Conservation (phyloP, 805 yeast genomes). For the Candida pseudofarinosa region DNA sequence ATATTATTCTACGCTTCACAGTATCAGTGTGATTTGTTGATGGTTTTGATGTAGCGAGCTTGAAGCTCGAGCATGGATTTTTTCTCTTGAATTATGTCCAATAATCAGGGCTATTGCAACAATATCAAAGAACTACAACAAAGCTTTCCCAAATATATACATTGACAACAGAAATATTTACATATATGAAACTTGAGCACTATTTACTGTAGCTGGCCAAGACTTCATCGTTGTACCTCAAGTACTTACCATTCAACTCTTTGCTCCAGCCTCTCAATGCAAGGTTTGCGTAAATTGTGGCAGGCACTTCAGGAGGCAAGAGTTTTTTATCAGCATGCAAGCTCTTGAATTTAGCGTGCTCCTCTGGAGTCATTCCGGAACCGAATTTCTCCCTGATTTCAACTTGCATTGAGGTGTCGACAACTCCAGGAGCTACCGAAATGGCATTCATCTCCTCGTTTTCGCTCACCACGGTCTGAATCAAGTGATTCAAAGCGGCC, state of each 20-base stretch:
- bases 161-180: too few relatives aligned
- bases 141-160: too few relatives aligned
- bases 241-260: conserved; percentile 61
- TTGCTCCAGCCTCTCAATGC: conserved; percentile 56
- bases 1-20: too few relatives aligned
- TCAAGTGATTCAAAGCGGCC: conserved; percentile 83
- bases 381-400: conserved; percentile 68
- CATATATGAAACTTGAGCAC: too few relatives aligned
- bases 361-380: conserved; percentile 54
- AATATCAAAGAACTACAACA: too few relatives aligned
- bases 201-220: conserved; percentile 6
- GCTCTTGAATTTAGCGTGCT: conserved; percentile 58
- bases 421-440: conserved; percentile 92
- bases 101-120: too few relatives aligned
- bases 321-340: conserved; percentile 56
- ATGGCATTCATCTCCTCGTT: conserved; percentile 55
- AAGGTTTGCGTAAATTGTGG: conserved; percentile 59
- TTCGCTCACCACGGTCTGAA: conserved; percentile 63
- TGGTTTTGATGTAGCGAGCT: too few relatives aligned
- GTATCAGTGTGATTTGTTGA: too few relatives aligned
- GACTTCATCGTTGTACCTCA: conserved; percentile 53
- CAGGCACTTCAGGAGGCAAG: conserved; percentile 70
- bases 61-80: too few relatives aligned
- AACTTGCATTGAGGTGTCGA: conserved; percentile 84
- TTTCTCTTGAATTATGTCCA: too few relatives aligned